Evolutionary conservation across 2,329 filamentous ascomycete genomes (phyloP), one percentile per base, ranked within the genome.

Genomic region (Knufia fluminis): DNA sequence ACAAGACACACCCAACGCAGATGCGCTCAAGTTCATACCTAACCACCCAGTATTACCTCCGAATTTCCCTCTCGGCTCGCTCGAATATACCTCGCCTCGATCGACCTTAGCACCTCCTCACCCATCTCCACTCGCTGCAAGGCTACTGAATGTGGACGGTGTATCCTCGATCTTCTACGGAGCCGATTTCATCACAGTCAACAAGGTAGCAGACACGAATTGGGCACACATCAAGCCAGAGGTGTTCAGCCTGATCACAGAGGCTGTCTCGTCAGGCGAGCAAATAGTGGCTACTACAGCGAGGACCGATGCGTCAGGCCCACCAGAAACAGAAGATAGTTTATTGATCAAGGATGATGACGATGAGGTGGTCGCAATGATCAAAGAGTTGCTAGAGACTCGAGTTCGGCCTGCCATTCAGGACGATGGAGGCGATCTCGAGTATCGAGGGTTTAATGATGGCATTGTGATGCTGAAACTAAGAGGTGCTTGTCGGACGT

Each of bases 201-300:
- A 86, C 38, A 98, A 98, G 68, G 80, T 86, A 42, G 76, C 81
- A 55, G 86, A 92, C 58, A 86, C 85, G 2, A 87, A 90, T 61
- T 98, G 92, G 92, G 85, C 86, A 33, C 88, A 96, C 66, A 82
- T 98, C 61, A 92, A 92, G 62, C 91, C 92, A 1, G 92, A 98
- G 68, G 81, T 97, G 24, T 98, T 97, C 68, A 85, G 87, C 54
- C 74, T 97, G 53, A 96, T 98, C 66, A 97, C 89, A 44, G 91
- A 97, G 69, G 83, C 85, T 32, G 82, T 98, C 52, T 92, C 86
- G 1, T 82, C 82, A 2, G 91, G 91, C 4, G 82, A 91, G 68
- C 75, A 78, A 20, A 81, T 97, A 47, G 90, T 97, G 52, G 86
- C 80, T 55, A 76, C 82, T 0, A 72, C 79, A 1, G 82, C 84